Evolutionary conservation across 345 rosid species (phyloP), one percentile per base, ranked within the genome.

Genomic region (Melaleuca quinquenervia): DNA sequence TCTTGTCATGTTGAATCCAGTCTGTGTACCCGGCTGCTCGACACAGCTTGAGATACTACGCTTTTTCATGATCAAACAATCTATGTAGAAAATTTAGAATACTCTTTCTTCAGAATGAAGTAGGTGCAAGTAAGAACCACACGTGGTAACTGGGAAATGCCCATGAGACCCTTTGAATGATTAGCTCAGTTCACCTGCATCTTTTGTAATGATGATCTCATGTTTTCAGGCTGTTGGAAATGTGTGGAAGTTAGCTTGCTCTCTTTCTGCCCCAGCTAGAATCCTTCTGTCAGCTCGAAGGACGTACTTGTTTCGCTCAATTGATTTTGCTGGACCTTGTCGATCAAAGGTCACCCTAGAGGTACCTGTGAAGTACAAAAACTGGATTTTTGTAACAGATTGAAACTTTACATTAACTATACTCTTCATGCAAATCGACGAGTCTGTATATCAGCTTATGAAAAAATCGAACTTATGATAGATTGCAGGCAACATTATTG

Each of bases 241-340:
- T 87, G 94, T 92, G 83, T 97, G 98, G 98, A 88, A 90, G 82
- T 86, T 51, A 80, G 98, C 98, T 82, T 97, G 99, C 90, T 95
- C 98, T 50, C 92, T 82, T 52, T 87, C 90, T 52, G 89, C 50
- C 52, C 89, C 94, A 87, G 86, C 93, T 41, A 91, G 88, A 84
- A 89, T 96, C 82, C 84, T 90, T 85, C 83, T 97, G 53, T 96
- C 99, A 48, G 88, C 87, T 82, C 90, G 92, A 22, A 90, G 86
- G 84, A 91, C 93, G 52, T 94, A 18, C 87, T 93, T 94, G 58
- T 86, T 95, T 85, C 92, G 85, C 52, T 96, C 97, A 58, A 88
- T 97, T 87, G 92, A 92, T 87, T 90, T 97, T 13, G 88, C 90
- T 21, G 98, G 98, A 84, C 97, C 93, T 84, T 97, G 99, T 90